Percentiles rank a stretch among this genome's conserved stretches.
Conservation (phyloP, 2,329 filamentous ascomycete genomes). For the Ophidiomyces ophidiicola region DNA sequence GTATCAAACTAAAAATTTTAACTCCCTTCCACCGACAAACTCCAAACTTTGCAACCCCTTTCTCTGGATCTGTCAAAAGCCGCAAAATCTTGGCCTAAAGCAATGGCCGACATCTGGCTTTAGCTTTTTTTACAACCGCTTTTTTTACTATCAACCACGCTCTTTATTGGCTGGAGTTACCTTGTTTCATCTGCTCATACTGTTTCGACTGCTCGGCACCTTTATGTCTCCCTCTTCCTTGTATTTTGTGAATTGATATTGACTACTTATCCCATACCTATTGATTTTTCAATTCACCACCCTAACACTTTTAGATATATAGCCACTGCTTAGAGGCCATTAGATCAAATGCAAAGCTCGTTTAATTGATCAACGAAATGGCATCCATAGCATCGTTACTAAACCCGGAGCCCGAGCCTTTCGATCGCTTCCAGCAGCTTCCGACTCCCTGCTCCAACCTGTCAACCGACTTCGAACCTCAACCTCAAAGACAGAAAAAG, state of each 20-base stretch:
- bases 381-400: slow-evolving; percentile 54
- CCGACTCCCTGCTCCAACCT: slow-evolving; percentile 32
- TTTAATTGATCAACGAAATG: slow-evolving; percentile 34
- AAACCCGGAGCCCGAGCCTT: slow-evolving; percentile 44
- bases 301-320: too few relatives aligned
- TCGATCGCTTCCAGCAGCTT: slow-evolving; percentile 25
- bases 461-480: slow-evolving; percentile 25
- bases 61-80: slow-evolving; percentile 14
- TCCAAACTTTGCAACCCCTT: background rate
- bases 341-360: background rate
- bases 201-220: slow-evolving; percentile 4
- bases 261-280: slow-evolving; percentile 1
- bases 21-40: background rate
- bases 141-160: slow-evolving; percentile 12
- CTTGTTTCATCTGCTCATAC: slow-evolving; percentile 9
- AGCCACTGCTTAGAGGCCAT: too few relatives aligned
- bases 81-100: slow-evolving; percentile 11
- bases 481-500: slow-evolving; percentile 23
- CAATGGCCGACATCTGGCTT: slow-evolving; percentile 14
- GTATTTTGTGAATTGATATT: slow-evolving; percentile 6
- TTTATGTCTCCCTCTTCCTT: slow-evolving; percentile 13
- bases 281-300: background rate
- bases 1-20: background rate
- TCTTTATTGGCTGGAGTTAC: slow-evolving; percentile 14
- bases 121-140: slow-evolving; percentile 12